These are phyloP conservation scores for Aschersonia sp. DNA, from an alignment of 2,329 filamentous ascomycete species.

Conservation along the genomic window DNA sequence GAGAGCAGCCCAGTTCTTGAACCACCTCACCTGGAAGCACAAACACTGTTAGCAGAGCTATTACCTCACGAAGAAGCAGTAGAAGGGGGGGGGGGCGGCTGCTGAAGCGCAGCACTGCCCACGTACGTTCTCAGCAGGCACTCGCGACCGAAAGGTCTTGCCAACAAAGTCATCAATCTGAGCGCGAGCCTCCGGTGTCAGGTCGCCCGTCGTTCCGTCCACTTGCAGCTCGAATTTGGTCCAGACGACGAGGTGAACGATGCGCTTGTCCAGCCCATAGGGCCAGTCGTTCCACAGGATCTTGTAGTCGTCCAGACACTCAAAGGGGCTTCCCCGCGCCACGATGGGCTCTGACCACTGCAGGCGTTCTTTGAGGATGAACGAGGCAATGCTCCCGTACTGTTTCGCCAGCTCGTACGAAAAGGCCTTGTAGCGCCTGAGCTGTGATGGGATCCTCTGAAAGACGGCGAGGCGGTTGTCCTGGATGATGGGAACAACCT, in stretches of 20 bases:
- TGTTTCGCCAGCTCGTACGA: slow-evolving; percentile 45
- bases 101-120: neutral
- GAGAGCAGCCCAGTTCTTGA: slow-evolving; percentile 69
- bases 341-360: slow-evolving; percentile 42
- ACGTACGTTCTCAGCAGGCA: slow-evolving; percentile 39
- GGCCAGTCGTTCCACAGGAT: slow-evolving; percentile 89
- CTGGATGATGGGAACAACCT: slow-evolving; percentile 47
- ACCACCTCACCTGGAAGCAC: slow-evolving; percentile 20
- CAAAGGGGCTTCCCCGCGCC: slow-evolving; percentile 23
- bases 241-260: slow-evolving; percentile 84
- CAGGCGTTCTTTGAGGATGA: slow-evolving; percentile 56
- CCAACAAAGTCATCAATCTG: slow-evolving; percentile 60
- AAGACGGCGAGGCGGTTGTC: slow-evolving; percentile 62
- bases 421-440: slow-evolving; percentile 65
- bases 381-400: slow-evolving; percentile 66
- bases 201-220: slow-evolving; percentile 46
- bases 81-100: neutral
- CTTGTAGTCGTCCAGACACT: slow-evolving; percentile 43
- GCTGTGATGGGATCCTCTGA: slow-evolving; percentile 59
- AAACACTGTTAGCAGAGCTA: neutral
- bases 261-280: slow-evolving; percentile 65
- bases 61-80: neutral
- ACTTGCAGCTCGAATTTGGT: slow-evolving; percentile 73
- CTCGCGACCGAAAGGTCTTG: slow-evolving; percentile 42
- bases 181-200: slow-evolving; percentile 46